Base-by-base conservation (phyloP, 345 rosid species). In the Camelina laxa region DNA sequence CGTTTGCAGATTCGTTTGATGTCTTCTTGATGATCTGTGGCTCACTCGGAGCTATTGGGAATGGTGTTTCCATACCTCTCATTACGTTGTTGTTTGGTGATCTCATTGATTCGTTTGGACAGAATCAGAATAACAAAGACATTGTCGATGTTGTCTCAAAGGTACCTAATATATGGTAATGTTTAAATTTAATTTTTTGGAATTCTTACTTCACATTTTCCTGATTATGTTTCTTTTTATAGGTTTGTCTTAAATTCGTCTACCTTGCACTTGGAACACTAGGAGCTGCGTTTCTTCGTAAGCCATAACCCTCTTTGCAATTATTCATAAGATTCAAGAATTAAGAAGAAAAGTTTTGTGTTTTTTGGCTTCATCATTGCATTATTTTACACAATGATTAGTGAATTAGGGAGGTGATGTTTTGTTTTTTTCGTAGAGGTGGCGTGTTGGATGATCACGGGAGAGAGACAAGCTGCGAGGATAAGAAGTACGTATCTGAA, bases 391-490 rank as follows among this genome's bases (percentile, higher is more conserved):
- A 14, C 1, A 30, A 30, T 36, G 65, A 69, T 39, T 13, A 3
- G 39, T 27, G 10, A 64, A 15, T 9, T 36, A 66, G 30, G 27
- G 2, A 36, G n/a, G 19, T 11, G 13, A 14, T 44, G 11, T 17
- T 27, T 9, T 56, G 30, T 35, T 44, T 27, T 73, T 82, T 57
- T 27, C 45, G 36, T 86, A 91, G 97, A 88, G 90, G 94, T 91
- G 69, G 72, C 87, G 35, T 86, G 86, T 67, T 91, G 97, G 97
- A 91, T 91, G 89, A 84, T 89, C 11, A 86, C 97, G 0, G 97
- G 97, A 54, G 97, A 91, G 67, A 82, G 92, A 69, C 97, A 91
- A 70, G 88, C 97, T 1, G 82, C 92, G 7, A 75, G 88, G 69
- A 87, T 91, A 35, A 77, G 97, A 49, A 80, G 70, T 15, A 68